Conservation (phyloP, 805 yeast species). For the Candida broadrunensis region DNA sequence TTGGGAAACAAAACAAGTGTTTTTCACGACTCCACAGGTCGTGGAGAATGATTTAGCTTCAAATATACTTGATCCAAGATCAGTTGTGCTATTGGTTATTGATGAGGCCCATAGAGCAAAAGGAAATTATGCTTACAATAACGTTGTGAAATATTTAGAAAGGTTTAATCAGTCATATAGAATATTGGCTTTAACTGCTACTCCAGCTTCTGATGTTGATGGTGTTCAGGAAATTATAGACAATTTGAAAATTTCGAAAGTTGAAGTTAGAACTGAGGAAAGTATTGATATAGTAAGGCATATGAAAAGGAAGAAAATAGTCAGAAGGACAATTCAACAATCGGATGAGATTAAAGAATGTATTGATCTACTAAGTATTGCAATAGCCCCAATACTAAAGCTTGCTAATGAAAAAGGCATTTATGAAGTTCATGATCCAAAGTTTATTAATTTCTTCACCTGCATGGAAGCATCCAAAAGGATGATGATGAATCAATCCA, state of each 20-base stretch:
- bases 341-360: slow-evolving; percentile 54
- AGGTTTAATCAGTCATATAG: slow-evolving; percentile 62
- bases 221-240: slow-evolving; percentile 83
- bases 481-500: slow-evolving; percentile 47
- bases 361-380: slow-evolving; percentile 54
- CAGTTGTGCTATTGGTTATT: slow-evolving; percentile 70
- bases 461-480: slow-evolving; percentile 68
- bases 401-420: slow-evolving; percentile 63
- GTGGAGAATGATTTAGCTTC: slow-evolving; percentile 83
- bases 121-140: slow-evolving; percentile 85
- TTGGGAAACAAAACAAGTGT: slow-evolving; percentile 77
- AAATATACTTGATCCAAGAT: slow-evolving; percentile 75
- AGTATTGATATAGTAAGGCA: slow-evolving; percentile 78
- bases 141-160: slow-evolving; percentile 64
- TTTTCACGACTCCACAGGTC: slow-evolving; percentile 95
- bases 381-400: slow-evolving; percentile 62
- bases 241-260: slow-evolving; percentile 67
- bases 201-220: slow-evolving; percentile 87
- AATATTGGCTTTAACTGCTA: slow-evolving; percentile 87
- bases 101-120: slow-evolving; percentile 97
- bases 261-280: slow-evolving; percentile 84
- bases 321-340: slow-evolving; percentile 53
- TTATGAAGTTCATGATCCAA: slow-evolving; percentile 64
- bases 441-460: slow-evolving; percentile 63
- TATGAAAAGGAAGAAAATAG: slow-evolving; percentile 65